These are phyloP conservation scores for Suhomyces anneliseae DNA, from an alignment of 1,139 yeast genomes.

Conservation along the genomic window DNA sequence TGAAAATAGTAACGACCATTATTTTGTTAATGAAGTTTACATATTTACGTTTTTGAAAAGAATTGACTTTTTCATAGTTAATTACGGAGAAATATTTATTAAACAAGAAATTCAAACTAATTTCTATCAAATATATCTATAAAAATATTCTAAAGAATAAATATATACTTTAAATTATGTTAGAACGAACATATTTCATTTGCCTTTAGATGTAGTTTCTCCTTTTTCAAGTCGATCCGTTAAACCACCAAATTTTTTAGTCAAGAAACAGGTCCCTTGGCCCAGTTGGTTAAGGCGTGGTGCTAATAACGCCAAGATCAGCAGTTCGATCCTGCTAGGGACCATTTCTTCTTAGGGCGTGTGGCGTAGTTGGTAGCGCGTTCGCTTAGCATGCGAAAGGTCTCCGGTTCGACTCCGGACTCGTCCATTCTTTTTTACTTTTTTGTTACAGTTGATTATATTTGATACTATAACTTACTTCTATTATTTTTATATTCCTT, in stretches of 20 bases:
- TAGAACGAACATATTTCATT: too few species aligned
- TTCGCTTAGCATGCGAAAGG: constrained; percentile 88
- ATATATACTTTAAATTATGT: too few species aligned
- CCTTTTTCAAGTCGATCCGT: too few species aligned
- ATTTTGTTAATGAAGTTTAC: too few species aligned
- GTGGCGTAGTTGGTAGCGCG: constrained; percentile 95
- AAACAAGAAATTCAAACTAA: neutral
- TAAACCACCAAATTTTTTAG: neutral
- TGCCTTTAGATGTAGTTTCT: too few species aligned
- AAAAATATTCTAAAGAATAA: too few species aligned
- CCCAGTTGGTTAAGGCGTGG: constrained; percentile 41
- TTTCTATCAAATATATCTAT: too few species aligned
- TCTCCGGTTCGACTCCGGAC: constrained; percentile 90
- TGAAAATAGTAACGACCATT: too few species aligned
- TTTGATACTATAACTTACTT: neutral
- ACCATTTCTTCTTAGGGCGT: constrained; percentile 53
- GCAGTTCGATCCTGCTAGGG: constrained; percentile 38
- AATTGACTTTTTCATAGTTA: neutral
- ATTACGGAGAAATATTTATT: neutral
- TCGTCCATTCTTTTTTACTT: constrained; percentile 56
- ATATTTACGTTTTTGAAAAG: too few species aligned
- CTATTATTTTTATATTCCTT: too few species aligned
- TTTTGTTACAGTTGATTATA: neutral
- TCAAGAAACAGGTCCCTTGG: constrained; percentile 27
- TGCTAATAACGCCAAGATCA: constrained; percentile 43